Evolutionary conservation across 2,329 filamentous ascomycete genomes (phyloP).

Genomic region (Ramularia endophylla): DNA sequence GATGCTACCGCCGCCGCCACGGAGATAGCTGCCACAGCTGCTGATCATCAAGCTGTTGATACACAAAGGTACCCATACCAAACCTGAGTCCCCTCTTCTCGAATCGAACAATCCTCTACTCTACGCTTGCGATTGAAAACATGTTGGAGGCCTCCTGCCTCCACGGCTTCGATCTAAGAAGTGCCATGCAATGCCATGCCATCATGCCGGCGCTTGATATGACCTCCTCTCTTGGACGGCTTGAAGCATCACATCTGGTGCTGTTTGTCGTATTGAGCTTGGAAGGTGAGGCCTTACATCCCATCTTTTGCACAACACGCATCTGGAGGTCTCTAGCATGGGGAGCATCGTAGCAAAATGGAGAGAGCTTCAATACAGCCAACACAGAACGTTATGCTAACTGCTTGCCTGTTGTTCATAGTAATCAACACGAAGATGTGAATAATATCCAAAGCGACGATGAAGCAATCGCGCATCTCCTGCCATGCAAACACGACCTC

Average conservation of each 20-base stretch:
- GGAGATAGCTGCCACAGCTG: constrained; percentile 12
- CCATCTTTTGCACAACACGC: constrained; percentile 25
- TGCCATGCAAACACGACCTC: constrained; percentile 82
- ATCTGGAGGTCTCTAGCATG: constrained; percentile 29
- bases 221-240: constrained; percentile 35
- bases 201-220: constrained; percentile 22
- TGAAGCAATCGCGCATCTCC: constrained; percentile 54
- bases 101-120: constrained; percentile 5
- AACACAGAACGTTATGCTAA: no score
- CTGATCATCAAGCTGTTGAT: constrained; percentile 8
- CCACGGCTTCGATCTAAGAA: no score
- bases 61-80: constrained; percentile 32
- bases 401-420: no score
- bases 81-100: constrained; percentile 17
- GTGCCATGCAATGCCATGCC: no score
- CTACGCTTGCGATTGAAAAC: constrained; percentile 16
- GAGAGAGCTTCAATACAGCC: no score
- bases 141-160: constrained; percentile 28
- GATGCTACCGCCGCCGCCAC: constrained; percentile 19
- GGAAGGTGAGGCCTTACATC: constrained; percentile 35
- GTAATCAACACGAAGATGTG: no score
- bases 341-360: background rate
- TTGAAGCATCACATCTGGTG: constrained; percentile 32
- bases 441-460: constrained; percentile 37
- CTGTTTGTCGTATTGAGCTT: constrained; percentile 36